phyloP scores from a whole-genome alignment of 495 filamentous ascomycete species.

The Penicillium pancosmium region DNA sequence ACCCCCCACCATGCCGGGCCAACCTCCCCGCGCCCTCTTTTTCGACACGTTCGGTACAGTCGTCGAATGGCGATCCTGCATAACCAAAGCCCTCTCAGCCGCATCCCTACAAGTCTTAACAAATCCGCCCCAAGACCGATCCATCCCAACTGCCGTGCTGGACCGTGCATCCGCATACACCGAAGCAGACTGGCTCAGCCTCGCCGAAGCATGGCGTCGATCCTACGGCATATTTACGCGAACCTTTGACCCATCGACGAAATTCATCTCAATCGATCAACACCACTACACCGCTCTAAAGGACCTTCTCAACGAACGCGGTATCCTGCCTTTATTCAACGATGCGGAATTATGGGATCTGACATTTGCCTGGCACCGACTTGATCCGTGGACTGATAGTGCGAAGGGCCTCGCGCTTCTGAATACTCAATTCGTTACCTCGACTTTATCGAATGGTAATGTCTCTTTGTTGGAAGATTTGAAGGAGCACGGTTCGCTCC shows the following conservation, averaged over 20 bases:
- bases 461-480: constrained; percentile 66
- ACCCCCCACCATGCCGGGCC: constrained; percentile 30
- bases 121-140: constrained; percentile 46
- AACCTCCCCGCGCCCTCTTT: constrained; percentile 49
- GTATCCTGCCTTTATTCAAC: constrained; percentile 59
- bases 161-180: constrained; percentile 53
- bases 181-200: constrained; percentile 57
- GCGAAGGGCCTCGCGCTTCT: constrained; percentile 57
- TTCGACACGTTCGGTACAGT: constrained; percentile 78
- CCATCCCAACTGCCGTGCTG: constrained; percentile 49
- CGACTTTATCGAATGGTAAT: constrained; percentile 78
- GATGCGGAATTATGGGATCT: constrained; percentile 59
- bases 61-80: constrained; percentile 69
- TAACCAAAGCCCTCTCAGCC: constrained; percentile 53
- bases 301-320: constrained; percentile 55
- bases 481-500: constrained; percentile 53
- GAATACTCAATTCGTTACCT: constrained; percentile 56
- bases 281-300: constrained; percentile 66
- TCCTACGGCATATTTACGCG: constrained; percentile 64
- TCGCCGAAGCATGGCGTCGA: constrained; percentile 69
- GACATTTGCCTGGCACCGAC: constrained; percentile 67
- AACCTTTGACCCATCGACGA: constrained; percentile 42
- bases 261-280: constrained; percentile 64
- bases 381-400: constrained; percentile 71
- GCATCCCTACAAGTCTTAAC: constrained; percentile 42